phyloP scores from a whole-genome alignment of 23 red algal genomes.

The Gracilaria vermiculophylla region DNA sequence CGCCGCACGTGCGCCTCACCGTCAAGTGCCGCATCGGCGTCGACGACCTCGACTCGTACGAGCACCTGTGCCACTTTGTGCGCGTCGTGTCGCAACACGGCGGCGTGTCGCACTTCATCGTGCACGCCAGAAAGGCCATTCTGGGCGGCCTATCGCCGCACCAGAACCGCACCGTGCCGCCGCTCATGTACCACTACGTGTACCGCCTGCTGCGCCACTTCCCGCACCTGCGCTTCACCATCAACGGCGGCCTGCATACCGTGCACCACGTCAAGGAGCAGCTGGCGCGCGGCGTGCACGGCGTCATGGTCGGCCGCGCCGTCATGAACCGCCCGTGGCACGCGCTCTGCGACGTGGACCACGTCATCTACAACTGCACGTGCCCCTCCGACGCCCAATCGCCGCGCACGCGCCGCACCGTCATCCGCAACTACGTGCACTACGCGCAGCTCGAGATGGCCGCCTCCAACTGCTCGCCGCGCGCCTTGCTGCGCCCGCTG shows the following conservation, averaged over 20 bases:
- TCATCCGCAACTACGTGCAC: conserved; percentile 43
- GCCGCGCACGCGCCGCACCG: conserved; percentile 5
- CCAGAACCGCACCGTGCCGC: conserved; percentile 90
- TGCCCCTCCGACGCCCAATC: neutral
- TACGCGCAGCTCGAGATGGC: conserved; percentile 36
- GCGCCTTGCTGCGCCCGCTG: conserved; percentile 69
- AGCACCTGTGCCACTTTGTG: conserved; percentile 76
- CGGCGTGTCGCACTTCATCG: conserved; percentile 84
- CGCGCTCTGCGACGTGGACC: conserved; percentile 77
- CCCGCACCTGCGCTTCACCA: conserved; percentile 73
- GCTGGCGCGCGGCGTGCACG: conserved; percentile 69
- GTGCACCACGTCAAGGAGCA: conserved; percentile 50
- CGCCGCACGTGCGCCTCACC: conserved; percentile 51
- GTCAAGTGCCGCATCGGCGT: conserved; percentile 98
- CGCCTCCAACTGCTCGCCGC: neutral
- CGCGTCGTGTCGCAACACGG: conserved; percentile 45
- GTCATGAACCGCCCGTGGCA: conserved; percentile 89
- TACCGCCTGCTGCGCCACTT: conserved; percentile 60
- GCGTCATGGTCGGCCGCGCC: conserved; percentile 93
- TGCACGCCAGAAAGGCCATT: conserved; percentile 92
- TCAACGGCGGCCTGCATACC: conserved; percentile 83
- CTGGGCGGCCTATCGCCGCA: conserved; percentile 83
- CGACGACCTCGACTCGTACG: conserved; percentile 80
- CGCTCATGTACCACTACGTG: conserved; percentile 83
- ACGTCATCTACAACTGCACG: conserved; percentile 43